A percentile compares a stretch with the other conserved stretches of the same genome.
Evolutionary conservation across 2,329 filamentous ascomycete genomes (phyloP).

Genomic region (Talaromyces islandicus): DNA sequence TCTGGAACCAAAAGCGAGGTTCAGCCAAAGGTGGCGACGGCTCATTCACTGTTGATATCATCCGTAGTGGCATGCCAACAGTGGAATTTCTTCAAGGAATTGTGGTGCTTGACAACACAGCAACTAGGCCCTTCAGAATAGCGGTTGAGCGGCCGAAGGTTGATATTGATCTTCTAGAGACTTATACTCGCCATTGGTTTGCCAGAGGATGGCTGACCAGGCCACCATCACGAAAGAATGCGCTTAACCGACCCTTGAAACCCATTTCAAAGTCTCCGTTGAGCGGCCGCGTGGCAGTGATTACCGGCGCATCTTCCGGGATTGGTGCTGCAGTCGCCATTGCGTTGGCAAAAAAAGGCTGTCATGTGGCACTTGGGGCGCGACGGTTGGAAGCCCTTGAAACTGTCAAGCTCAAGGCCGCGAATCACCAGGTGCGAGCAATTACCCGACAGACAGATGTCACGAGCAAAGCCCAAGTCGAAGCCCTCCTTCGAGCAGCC

Average conservation of each 20-base stretch:
- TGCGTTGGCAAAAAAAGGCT: slow-evolving; percentile 64
- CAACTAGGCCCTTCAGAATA: slow-evolving; percentile 56
- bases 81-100: slow-evolving; percentile 65
- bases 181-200: slow-evolving; percentile 74
- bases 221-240: slow-evolving; percentile 50
- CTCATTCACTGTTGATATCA: slow-evolving; percentile 70
- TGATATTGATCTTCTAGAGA: slow-evolving; percentile 64
- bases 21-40: slow-evolving; percentile 60
- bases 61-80: slow-evolving; percentile 73
- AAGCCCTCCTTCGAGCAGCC: slow-evolving; percentile 57
- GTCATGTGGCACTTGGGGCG: slow-evolving; percentile 65
- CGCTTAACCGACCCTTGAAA: slow-evolving; percentile 39
- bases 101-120: slow-evolving; percentile 66
- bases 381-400: slow-evolving; percentile 66
- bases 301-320: slow-evolving; percentile 75
- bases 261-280: slow-evolving; percentile 53
- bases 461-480: slow-evolving; percentile 60
- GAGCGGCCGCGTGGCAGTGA: slow-evolving; percentile 63
- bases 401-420: slow-evolving; percentile 56
- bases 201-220: slow-evolving; percentile 68
- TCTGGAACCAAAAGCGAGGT: slow-evolving; percentile 68
- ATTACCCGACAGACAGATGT: slow-evolving; percentile 68
- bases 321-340: slow-evolving; percentile 70
- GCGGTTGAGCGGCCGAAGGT: slow-evolving; percentile 62
- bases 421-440: slow-evolving; percentile 55